phyloP scores from a whole-genome alignment of 176 grass and related monocot genomes.

The Avena atlantica region DNA sequence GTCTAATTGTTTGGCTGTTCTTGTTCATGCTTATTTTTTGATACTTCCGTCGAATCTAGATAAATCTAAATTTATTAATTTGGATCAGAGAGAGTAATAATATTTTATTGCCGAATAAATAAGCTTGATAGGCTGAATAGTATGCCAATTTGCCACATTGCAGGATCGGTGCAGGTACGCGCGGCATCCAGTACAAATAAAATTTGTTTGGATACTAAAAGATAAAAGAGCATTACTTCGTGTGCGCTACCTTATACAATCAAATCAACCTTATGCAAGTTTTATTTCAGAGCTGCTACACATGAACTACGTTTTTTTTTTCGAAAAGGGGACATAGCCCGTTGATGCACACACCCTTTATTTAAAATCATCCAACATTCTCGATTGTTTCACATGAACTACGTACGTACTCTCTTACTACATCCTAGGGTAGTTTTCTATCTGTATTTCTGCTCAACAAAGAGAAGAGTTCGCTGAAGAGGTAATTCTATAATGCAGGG shows the following conservation, averaged over 20 bases:
- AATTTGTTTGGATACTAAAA: not conserved
- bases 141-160: not conserved
- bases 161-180: not conserved
- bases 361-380: too few species aligned
- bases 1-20: not conserved
- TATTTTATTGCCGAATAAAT: not conserved
- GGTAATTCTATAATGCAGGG: not conserved
- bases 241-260: not conserved
- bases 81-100: not conserved
- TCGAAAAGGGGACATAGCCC: too few species aligned
- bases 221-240: not conserved
- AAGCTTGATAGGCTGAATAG: not conserved
- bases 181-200: not conserved
- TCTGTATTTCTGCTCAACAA: not conserved
- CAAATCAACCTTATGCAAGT: not conserved
- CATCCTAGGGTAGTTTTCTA: not conserved
- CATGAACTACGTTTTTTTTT: not conserved
- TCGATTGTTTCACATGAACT: not conserved
- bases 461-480: not conserved
- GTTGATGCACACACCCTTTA: too few species aligned
- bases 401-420: not conserved
- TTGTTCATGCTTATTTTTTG: not conserved
- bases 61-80: too few species aligned
- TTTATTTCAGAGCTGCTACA: not conserved
- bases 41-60: too few species aligned